Evolutionary conservation across 1,284 basidiomycete genomes (phyloP).

Genomic region (Moesziomyces globuligerus): DNA sequence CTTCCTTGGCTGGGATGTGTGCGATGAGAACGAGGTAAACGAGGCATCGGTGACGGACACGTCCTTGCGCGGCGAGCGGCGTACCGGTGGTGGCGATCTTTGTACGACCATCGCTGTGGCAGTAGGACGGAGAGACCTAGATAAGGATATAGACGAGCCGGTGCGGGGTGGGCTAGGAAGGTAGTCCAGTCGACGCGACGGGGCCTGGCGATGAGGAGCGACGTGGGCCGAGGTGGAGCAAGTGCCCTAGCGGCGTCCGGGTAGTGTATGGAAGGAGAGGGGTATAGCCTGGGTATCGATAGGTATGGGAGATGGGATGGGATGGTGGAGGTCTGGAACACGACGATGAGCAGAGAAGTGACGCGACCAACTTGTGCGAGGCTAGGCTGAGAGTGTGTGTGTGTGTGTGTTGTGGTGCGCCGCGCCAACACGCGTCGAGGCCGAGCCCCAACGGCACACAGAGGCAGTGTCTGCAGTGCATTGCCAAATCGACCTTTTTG

Average conservation of each 20-base stretch:
- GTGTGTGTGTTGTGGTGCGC: background rate
- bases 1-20: constrained; percentile 16
- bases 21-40: constrained; percentile 9
- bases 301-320: background rate
- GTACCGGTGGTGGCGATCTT: constrained; percentile 34
- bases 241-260: too few relatives aligned
- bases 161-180: background rate
- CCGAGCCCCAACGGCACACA: too few relatives aligned
- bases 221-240: too few relatives aligned
- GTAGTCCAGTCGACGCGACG: too few relatives aligned
- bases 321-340: background rate
- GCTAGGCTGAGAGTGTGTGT: background rate
- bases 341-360: too few relatives aligned
- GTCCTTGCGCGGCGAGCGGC: constrained; percentile 34
- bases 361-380: background rate
- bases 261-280: background rate
- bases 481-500: background rate
- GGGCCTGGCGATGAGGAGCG: too few relatives aligned
- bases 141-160: background rate
- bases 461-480: too few relatives aligned
- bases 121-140: background rate
- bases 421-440: too few relatives aligned
- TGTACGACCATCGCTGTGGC: constrained; percentile 27
- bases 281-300: background rate
- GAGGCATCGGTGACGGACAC: constrained; percentile 7